Base-by-base conservation (phyloP, 2,329 filamentous ascomycete species). In the Paraphaeosphaeria sporulosa region DNA sequence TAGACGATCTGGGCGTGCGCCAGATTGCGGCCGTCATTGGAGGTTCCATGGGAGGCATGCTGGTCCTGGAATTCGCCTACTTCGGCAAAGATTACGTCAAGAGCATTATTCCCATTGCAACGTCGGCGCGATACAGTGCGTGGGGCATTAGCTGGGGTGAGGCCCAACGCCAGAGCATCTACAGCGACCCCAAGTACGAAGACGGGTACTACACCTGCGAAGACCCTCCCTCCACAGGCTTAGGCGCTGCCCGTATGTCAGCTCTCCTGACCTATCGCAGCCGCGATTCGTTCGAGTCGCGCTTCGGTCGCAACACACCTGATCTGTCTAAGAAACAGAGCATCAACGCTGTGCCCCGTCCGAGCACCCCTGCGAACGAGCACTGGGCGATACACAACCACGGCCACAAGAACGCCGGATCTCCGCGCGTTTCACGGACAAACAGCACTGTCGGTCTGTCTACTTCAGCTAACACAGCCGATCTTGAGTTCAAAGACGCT, bases 111-210 rank as follows among this genome's bases (percentile, higher is more conserved):
- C 90, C 92, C 15, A 94, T 96, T 69, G 92, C 92, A 23, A 95
- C 92, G 6, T 94, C 92, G 8, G 92, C 90, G 68, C 84, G 90
- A 44, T 93, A 95, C 78, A 94, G 91, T 71, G 92, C 92, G 5
- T 96, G 92, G 92, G 90, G 92, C 25, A 96, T 95, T 71, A 94
- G 90, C 78, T 96, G 92, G 92, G 92, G 91, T 44, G 92, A 95
- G 76, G 92, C 92, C 3, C 92, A 96, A 77, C 85, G 92, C 54
- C 92, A 95, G 80, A 94, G 91, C 84, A 98, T 99, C 76, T 99
- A 98, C 80, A 94, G 93, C 42, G 95, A 99, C 76, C 95, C 95
- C 34, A 98, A 97, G 81, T 99, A 99, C 78, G 93, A 97, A 63
- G 94, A 98, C 72, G 95, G 95, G 47, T 98, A 97, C 80, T 99